A percentile compares a stretch with the other conserved stretches of the same genome.
phyloP scores from a whole-genome alignment of 805 yeast genomes.

The Candida namnaoensis region DNA sequence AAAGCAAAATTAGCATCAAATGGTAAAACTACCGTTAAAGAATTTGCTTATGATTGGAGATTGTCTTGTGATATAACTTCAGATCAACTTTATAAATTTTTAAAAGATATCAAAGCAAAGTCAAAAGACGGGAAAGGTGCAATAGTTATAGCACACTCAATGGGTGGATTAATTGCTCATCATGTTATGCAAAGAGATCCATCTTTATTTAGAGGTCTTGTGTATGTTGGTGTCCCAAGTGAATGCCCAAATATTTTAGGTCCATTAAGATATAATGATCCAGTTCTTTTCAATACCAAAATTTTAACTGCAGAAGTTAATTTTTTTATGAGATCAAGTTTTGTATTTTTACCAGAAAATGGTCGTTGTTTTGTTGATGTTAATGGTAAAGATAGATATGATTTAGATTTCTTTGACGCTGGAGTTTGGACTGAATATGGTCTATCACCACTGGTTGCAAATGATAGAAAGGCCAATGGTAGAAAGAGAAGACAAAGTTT shows the following conservation, averaged over 20 bases:
- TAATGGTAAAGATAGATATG: slow-evolving; percentile 45
- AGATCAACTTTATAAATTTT: slow-evolving; percentile 37
- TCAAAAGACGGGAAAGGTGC: slow-evolving; percentile 46
- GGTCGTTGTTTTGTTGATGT: slow-evolving; percentile 70
- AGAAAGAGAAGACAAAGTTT: slow-evolving; percentile 2
- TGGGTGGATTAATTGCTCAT: slow-evolving; percentile 90
- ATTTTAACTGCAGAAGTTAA: slow-evolving; percentile 74
- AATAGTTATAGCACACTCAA: slow-evolving; percentile 78
- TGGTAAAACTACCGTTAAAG: slow-evolving; percentile 53
- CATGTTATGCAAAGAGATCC: slow-evolving; percentile 67
- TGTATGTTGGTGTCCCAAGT: slow-evolving; percentile 79
- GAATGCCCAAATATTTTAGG: slow-evolving; percentile 84
- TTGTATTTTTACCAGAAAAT: slow-evolving; percentile 64
- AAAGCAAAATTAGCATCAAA: slow-evolving; percentile 43
- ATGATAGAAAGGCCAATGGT: slow-evolving; percentile 14
- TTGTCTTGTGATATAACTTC: slow-evolving; percentile 53
- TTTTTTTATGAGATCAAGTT: slow-evolving; percentile 84
- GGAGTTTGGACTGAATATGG: slow-evolving; percentile 73
- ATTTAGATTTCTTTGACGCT: slow-evolving; percentile 72
- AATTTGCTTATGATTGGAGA: slow-evolving; percentile 95
- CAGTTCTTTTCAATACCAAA: slow-evolving; percentile 64
- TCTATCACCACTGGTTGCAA: slow-evolving; percentile 62
- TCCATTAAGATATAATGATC: slow-evolving; percentile 76
- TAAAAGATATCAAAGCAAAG: slow-evolving; percentile 33
- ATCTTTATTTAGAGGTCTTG: slow-evolving; percentile 57